Base-by-base conservation (phyloP, 2,329 filamentous ascomycete species). In the Sporothrix brunneoviolacea region DNA sequence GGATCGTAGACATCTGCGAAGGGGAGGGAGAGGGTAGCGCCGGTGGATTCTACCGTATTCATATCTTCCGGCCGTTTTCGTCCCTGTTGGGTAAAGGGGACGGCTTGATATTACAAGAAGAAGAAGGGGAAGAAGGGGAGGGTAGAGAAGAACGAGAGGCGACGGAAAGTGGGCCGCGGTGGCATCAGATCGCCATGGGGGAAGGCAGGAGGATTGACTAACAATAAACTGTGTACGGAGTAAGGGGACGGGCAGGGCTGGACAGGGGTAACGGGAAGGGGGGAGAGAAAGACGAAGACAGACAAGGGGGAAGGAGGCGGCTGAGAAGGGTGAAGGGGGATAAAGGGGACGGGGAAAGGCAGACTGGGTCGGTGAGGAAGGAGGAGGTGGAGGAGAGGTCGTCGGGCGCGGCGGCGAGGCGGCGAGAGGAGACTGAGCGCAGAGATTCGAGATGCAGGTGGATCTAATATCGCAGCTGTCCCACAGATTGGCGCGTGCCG, bases 1-100 rank as follows among this genome's bases (percentile, higher is more conserved):
- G 70, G 64, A 56, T 73, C 69, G 60, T 69, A 73, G 47, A 65
- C 62, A 47, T 70, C 68, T 62, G 52, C 51, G 46, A 49, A 54
- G 43, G 54, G 59, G 53, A 42, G 18, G 32, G 41, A 45, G 42
- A 47, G 37, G 44, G 40, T 48, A 54, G 61, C 57, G 58, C 62
- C 61, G 51, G 64, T 44, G 55, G 59, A 60, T 53, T 66, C 63
- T 58, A 64, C 63, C 60, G 68, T 68, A 64, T 63, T 68, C 69
- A 71, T 70, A 59, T 58, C 65, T 45, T 53, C 50, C 33, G 35
- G 49, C 41, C 41, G 35, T 40, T 27, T 64, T 62, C 57, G 60
- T 55, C 51, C 61, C 54, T 63, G 61, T 52, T 60, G 52, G 54
- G 54, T 57, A 54, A 49, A 41, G 39, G 53, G 37, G 28, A 30